Conservation (phyloP, 2,329 filamentous ascomycete genomes). For the Epichloe amarillans region DNA sequence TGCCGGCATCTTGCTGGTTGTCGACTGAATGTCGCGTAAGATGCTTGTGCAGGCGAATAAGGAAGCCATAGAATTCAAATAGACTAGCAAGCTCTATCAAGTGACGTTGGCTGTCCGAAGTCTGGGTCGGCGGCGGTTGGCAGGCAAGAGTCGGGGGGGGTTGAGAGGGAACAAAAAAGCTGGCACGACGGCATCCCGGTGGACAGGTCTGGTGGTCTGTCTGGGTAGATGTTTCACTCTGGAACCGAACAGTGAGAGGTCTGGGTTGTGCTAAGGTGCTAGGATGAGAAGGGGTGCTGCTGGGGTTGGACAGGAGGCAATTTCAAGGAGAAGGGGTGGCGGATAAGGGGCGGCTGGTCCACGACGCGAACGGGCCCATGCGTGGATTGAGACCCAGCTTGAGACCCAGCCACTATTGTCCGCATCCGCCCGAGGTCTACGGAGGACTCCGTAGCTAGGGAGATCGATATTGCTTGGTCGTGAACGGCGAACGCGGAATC, state of each 20-base stretch:
- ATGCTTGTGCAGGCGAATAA: too few relatives aligned
- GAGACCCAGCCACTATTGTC: conserved; percentile 1
- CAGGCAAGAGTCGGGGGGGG: not conserved
- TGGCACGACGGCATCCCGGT: not conserved
- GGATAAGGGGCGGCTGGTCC: conserved; percentile 5
- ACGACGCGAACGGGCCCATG: conserved; percentile 6
- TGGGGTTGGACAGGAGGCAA: conserved; percentile 12
- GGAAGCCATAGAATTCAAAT: too few relatives aligned
- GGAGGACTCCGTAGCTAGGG: not conserved
- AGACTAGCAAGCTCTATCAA: too few relatives aligned
- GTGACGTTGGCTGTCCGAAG: too few relatives aligned
- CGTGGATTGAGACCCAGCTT: conserved; percentile 8
- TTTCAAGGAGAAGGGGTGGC: conserved; percentile 12
- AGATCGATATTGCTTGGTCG: not conserved
- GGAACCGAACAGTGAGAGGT: not conserved
- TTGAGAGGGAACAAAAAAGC: not conserved
- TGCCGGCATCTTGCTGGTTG: not conserved
- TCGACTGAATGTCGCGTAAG: too few relatives aligned
- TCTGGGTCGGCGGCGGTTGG: too few relatives aligned
- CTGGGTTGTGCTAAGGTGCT: conserved; percentile 9
- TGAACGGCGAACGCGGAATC: not conserved
- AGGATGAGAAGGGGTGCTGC: conserved; percentile 9
- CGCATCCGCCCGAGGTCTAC: not conserved
- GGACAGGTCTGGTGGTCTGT: not conserved
- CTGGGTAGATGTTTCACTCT: conserved; percentile 9